Evolutionary conservation across 2,329 filamentous ascomycete species (phyloP), one percentile per base, ranked within the genome.

Genomic region (Aspergillus aculeatus): DNA sequence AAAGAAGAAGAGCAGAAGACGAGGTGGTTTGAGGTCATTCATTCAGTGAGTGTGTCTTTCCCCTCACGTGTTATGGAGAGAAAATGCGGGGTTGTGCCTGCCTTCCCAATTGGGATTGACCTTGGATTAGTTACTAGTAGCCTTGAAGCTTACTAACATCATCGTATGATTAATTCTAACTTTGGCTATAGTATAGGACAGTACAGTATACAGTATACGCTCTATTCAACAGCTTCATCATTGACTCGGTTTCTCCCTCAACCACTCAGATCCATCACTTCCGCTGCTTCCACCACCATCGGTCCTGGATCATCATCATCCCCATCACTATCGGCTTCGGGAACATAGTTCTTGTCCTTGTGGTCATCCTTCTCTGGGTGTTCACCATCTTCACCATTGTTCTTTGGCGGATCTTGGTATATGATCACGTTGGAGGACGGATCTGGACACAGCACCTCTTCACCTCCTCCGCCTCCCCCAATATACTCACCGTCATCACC

Each of bases 1-100:
- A 5, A 44, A 16, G 19, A 55, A 52, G 19, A 47, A 35, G n/a
- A 3, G 48, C 5, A 9, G 7, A 50, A 56, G 23, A 47, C 35
- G 21, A 19, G 31, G 16, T 23, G 29, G 14, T 41, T 14, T 56
- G 21, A 49, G 32, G 32, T 35, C 47, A 26, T 23, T 23, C 5
- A 26, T 5, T 47, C 50, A 23, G 4, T 5, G 23, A 23, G 23
- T 4, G 23, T 23, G 23, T 53, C 24, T 44, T 57, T 53, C 60
- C 52, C 60, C 60, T 38, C 56, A 61, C 57, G 41, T 56, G 56
- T 26, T 47, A 24, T 16, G 38, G 38, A 10, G 38, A 44, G 56
- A n/a, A 35, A 47, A 54, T 57, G 58, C 58, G 53, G 58, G 52
- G 56, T 56, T 38, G 31, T 24, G 19, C 23, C 47, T 21, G 47